Evolutionary conservation across 768 basidiomycete genomes (phyloP), one percentile per base, ranked within the genome.

Genomic region (Gymnopilus junonius): DNA sequence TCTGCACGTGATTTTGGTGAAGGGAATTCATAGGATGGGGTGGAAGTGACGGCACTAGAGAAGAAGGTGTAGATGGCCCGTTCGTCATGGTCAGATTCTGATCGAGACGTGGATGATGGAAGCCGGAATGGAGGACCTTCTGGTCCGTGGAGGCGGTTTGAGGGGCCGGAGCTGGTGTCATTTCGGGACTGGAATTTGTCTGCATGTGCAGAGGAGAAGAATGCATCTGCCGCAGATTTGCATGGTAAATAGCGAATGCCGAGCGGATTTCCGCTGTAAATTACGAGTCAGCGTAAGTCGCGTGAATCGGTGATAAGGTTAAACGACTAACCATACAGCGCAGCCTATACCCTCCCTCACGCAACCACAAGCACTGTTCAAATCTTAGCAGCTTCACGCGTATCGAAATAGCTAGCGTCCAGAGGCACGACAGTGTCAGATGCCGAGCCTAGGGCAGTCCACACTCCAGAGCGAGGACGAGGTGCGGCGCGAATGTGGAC

Each of bases 301-400:
- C 11, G 45, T 11, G 21, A 20, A 21, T 25, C 57, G 51, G 32
- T 61, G 46, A 48, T n/a, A 25, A 55, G 48, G 20, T 46, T 25
- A 42, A 69, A 40, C 73, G 67, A 62, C 71, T 17, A 63, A 73
- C 72, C 73, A 76, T 42, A 69, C 66, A 11, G 72, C 69, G 74
- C 90, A 92, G 20, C 87, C 90, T 10, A 92, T 78, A 5, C 88
- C 89, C 72, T 90, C 88, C 34, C 86, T 82, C 39, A 86, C 71
- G 67, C 90, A 92, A 14, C 89, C 88, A 66, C 90, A 91, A 2
- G 84, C 75, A 64, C 82, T 85, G 63, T 77, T 78, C 59, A 83
- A 71, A 85, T 83, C 71, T 81, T 82, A 39, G 82, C 80, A 17
- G 82, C 76, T 14, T 79, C 75, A 12, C 76, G 66, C 34, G 81